Evolutionary conservation across 2,329 filamentous ascomycete species (phyloP).

Genomic region (Diaporthe sp.): DNA sequence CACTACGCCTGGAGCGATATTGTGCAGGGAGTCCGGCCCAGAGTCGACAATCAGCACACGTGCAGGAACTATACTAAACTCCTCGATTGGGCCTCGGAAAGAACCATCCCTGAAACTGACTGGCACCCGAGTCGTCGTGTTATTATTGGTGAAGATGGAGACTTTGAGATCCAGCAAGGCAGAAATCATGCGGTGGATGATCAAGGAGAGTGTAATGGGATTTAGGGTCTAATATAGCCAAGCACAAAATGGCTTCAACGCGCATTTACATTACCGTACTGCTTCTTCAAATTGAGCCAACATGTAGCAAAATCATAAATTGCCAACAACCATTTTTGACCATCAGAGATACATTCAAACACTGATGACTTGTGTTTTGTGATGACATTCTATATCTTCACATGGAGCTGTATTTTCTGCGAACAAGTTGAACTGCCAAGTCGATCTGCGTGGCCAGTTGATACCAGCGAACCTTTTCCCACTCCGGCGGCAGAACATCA

Average conservation of each 20-base stretch:
- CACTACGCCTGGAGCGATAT: neutral
- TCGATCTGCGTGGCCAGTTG: too few species aligned
- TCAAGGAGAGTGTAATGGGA: neutral
- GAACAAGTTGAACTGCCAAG: too few species aligned
- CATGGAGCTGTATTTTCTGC: too few species aligned
- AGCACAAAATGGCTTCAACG: neutral
- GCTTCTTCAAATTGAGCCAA: neutral
- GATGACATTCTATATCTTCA: too few species aligned
- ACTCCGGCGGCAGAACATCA: neutral
- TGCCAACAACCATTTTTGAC: neutral
- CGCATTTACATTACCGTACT: neutral
- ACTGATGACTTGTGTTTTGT: too few species aligned
- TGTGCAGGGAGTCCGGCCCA: neutral
- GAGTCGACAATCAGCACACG: constrained; percentile 1
- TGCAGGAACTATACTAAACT: neutral
- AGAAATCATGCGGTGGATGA: neutral
- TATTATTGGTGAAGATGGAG: neutral
- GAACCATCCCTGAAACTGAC: neutral
- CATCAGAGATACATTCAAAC: neutral
- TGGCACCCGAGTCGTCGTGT: neutral
- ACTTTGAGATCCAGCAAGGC: constrained; percentile 3
- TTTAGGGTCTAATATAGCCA: neutral
- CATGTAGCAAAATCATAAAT: neutral
- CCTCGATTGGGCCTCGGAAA: neutral
- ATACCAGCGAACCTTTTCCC: neutral